Conservation (phyloP, 2,329 filamentous ascomycete species). For the Ambrosiella beaveri region DNA sequence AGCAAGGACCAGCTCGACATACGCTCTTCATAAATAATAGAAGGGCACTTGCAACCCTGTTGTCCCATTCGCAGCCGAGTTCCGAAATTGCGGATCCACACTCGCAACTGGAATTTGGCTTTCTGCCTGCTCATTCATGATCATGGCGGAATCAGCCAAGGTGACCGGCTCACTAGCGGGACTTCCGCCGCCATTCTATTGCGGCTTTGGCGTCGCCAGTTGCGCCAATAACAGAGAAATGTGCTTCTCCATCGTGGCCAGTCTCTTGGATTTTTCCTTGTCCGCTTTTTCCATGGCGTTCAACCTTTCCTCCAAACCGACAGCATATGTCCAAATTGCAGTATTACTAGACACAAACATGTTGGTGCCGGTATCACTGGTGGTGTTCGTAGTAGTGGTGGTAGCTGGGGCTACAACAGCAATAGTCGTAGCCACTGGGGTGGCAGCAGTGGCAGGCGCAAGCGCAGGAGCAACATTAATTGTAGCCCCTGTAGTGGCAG, state of each 20-base stretch:
- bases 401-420: conserved; percentile 1
- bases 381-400: conserved; percentile 8
- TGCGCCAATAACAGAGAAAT: conserved; percentile 21
- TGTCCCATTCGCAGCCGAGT: too few relatives aligned
- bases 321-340: conserved; percentile 56
- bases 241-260: conserved; percentile 21
- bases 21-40: too few relatives aligned
- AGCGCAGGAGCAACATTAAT: not conserved
- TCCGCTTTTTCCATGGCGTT: conserved; percentile 28
- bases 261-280: conserved; percentile 22
- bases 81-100: too few relatives aligned
- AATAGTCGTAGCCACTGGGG: conserved; percentile 11
- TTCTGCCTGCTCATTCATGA: too few relatives aligned
- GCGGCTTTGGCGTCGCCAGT: conserved; percentile 9
- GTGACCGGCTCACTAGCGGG: not conserved
- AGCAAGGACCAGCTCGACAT: too few relatives aligned
- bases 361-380: conserved; percentile 45
- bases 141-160: too few relatives aligned
- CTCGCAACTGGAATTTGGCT: too few relatives aligned
- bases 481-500: conserved; percentile 14
- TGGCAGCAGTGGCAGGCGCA: conserved; percentile 17
- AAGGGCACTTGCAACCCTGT: too few relatives aligned
- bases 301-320: conserved; percentile 47
- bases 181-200: not conserved
- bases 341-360: conserved; percentile 42